phyloP scores from a whole-genome alignment of 805 yeast species.

The Wickerhamiella dianesei region DNA sequence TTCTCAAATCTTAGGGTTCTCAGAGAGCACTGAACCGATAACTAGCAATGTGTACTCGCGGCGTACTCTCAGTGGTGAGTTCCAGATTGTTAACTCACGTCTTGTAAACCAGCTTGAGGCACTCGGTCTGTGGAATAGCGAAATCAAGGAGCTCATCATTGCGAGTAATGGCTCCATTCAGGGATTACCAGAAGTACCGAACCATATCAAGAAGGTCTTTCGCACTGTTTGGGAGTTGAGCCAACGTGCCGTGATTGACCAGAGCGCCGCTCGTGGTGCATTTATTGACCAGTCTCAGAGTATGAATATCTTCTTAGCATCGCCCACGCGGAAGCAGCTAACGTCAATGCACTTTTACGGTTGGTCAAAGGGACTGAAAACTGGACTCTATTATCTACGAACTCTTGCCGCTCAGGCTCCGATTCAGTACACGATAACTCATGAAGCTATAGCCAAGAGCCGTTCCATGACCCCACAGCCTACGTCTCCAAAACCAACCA shows the following conservation, averaged over 20 bases:
- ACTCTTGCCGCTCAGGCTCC: constrained; percentile 95
- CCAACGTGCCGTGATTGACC: constrained; percentile 63
- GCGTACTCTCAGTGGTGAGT: constrained; percentile 82
- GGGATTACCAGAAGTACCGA: constrained; percentile 54
- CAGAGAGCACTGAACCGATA: constrained; percentile 87
- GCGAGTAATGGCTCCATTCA: constrained; percentile 75
- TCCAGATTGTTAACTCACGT: constrained; percentile 76
- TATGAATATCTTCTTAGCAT: constrained; percentile 69
- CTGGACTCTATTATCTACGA: constrained; percentile 93
- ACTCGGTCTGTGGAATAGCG: constrained; percentile 64
- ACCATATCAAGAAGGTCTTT: constrained; percentile 51
- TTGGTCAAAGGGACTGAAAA: constrained; percentile 92
- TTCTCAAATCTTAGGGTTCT: constrained; percentile 82
- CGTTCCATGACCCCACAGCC: constrained; percentile 2
- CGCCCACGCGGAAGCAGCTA: constrained; percentile 84
- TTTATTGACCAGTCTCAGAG: constrained; percentile 83
- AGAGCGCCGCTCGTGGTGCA: constrained; percentile 65
- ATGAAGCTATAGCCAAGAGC: constrained; percentile 19
- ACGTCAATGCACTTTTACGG: constrained; percentile 97
- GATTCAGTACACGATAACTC: constrained; percentile 68
- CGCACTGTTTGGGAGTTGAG: constrained; percentile 92
- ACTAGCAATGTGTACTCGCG: constrained; percentile 82
- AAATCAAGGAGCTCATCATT: constrained; percentile 59
- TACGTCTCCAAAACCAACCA: background rate
- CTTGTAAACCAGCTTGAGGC: constrained; percentile 63